Conservation (phyloP, 768 basidiomycete genomes). For the Mycena vulgaris region DNA sequence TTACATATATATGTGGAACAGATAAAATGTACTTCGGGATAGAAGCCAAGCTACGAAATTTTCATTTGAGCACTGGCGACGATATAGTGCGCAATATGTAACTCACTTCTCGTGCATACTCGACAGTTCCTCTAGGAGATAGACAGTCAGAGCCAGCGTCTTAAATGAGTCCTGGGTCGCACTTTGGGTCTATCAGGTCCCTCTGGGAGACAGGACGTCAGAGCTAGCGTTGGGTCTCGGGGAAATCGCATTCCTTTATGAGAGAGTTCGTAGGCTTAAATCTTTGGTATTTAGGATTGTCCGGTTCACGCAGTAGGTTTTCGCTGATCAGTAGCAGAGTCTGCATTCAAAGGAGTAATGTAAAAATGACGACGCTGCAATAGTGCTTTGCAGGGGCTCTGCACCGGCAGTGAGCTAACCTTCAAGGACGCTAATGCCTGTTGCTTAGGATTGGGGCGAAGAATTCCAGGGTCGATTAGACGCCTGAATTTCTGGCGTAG, state of each 20-base stretch:
- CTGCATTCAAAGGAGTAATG: conserved; percentile 53
- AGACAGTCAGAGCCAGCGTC: conserved; percentile 3
- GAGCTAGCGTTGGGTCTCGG: too few relatives aligned
- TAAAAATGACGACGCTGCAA: conserved; percentile 34
- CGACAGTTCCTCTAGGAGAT: conserved; percentile 68
- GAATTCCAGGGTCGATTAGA: conserved; percentile 84
- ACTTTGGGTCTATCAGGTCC: conserved; percentile 77
- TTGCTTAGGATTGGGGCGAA: conserved; percentile 76
- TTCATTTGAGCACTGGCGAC: conserved; percentile 30
- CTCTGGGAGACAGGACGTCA: too few relatives aligned
- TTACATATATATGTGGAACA: conserved; percentile 20
- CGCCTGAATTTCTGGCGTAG: conserved; percentile 81
- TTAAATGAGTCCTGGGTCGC: not conserved
- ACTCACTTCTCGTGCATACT: conserved; percentile 85
- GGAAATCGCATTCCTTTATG: too few relatives aligned
- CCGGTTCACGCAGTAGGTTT: conserved; percentile 81
- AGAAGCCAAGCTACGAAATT: conserved; percentile 76
- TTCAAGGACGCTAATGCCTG: conserved; percentile 74
- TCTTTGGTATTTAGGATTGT: conserved; percentile 77
- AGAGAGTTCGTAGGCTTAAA: conserved; percentile 84
- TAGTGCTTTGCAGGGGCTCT: conserved; percentile 36
- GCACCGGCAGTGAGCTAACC: too few relatives aligned
- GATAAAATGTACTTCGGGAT: conserved; percentile 66
- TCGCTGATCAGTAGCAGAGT: conserved; percentile 78
- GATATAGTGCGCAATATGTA: conserved; percentile 6